phyloP scores from a whole-genome alignment of 805 yeast genomes.

The Saturnispora hagleri region DNA sequence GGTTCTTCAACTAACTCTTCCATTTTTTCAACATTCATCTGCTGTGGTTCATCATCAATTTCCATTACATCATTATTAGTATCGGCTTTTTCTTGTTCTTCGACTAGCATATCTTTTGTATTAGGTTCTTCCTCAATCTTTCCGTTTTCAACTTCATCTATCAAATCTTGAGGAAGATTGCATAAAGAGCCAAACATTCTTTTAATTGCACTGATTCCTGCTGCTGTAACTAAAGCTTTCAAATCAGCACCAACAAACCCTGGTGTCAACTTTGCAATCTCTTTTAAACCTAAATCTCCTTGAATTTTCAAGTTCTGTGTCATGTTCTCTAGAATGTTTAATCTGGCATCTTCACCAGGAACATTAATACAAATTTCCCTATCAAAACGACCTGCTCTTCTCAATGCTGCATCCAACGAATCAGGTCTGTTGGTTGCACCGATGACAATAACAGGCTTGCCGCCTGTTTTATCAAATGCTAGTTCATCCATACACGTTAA shows the following conservation, averaged over 20 bases:
- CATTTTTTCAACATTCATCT: slow-evolving; percentile 13
- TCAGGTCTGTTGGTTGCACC: slow-evolving; percentile 98
- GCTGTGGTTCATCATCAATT: slow-evolving; percentile 12
- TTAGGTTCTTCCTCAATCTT: slow-evolving; percentile 5
- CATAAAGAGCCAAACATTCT: slow-evolving; percentile 66
- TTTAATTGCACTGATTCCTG: slow-evolving; percentile 90
- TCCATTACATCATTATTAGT: slow-evolving; percentile 7
- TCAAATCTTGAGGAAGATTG: slow-evolving; percentile 23
- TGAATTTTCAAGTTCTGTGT: slow-evolving; percentile 55
- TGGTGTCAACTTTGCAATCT: slow-evolving; percentile 86
- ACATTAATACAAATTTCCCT: slow-evolving; percentile 89
- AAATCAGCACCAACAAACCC: slow-evolving; percentile 98
- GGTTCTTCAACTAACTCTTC: background rate
- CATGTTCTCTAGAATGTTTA: slow-evolving; percentile 68
- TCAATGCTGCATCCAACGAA: slow-evolving; percentile 83
- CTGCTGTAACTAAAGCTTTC: slow-evolving; percentile 87
- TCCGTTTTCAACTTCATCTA: slow-evolving; percentile 20
- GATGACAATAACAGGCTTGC: slow-evolving; percentile 85
- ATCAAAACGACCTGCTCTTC: slow-evolving; percentile 96
- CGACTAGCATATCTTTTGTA: background rate
- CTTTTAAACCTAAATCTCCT: slow-evolving; percentile 59
- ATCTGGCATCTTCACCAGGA: slow-evolving; percentile 81
- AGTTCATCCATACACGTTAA: slow-evolving; percentile 92
- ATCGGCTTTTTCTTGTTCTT: background rate
- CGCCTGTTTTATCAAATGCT: slow-evolving; percentile 78